phyloP scores from a whole-genome alignment of 176 grass and related monocot genomes.

The Oryza brachyantha region DNA sequence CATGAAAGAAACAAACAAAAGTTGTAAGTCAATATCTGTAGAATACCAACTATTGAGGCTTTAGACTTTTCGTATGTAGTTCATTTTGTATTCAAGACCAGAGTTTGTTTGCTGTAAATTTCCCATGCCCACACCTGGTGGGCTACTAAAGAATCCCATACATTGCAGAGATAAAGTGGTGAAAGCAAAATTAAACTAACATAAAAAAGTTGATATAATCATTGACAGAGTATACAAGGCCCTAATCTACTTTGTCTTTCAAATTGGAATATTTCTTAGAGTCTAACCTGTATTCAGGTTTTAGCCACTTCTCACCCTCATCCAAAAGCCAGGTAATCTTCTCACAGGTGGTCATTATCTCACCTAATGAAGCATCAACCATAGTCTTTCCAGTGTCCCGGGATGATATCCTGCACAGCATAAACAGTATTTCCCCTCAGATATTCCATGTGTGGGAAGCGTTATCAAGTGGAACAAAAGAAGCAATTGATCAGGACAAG shows the following conservation, averaged over 20 bases:
- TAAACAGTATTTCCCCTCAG: conserved; percentile 17
- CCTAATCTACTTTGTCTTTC: conserved; percentile 17
- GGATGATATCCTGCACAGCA: conserved; percentile 69
- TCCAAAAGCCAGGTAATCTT: conserved; percentile 99
- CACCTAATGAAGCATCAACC: conserved; percentile 95
- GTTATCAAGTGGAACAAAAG: neutral
- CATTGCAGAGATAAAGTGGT: neutral
- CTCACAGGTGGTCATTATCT: conserved; percentile 99
- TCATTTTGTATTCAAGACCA: neutral
- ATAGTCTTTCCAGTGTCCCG: conserved; percentile 97
- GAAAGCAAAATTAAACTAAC: neutral
- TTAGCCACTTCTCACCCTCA: conserved; percentile 98
- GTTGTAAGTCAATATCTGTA: conserved; percentile 1
- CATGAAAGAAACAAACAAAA: conserved; percentile 8
- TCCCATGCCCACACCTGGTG: neutral
- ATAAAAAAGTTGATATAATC: neutral
- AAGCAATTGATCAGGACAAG: neutral
- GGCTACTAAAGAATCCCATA: neutral
- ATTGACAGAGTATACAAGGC: neutral
- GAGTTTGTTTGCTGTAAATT: neutral
- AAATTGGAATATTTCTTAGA: conserved; percentile 4
- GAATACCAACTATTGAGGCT: neutral
- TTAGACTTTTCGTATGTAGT: neutral
- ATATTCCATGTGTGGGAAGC: neutral
- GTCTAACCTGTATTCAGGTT: conserved; percentile 95